phyloP scores from a whole-genome alignment of 2,329 filamentous ascomycete species.

The Fusarium metavorans region DNA sequence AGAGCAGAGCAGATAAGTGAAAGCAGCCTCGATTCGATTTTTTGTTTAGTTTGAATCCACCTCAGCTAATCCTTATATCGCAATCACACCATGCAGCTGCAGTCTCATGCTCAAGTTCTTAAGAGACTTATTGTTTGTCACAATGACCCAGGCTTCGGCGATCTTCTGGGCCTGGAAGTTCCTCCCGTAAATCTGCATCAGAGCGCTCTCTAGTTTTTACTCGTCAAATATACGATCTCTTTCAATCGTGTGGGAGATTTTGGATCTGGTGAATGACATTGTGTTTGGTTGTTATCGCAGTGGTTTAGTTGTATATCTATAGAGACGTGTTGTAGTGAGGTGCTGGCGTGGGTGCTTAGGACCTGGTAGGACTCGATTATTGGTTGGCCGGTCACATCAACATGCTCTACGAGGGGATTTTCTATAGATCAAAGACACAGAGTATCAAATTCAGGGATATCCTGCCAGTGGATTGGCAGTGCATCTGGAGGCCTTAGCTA shows the following conservation, averaged over 20 bases:
- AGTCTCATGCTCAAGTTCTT: background rate
- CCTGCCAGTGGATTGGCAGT: background rate
- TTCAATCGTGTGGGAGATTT: background rate
- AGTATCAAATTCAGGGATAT: background rate
- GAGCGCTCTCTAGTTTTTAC: background rate
- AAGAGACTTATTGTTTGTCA: background rate
- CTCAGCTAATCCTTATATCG: background rate
- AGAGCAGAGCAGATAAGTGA: background rate
- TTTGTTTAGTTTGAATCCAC: background rate
- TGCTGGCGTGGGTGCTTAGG: background rate
- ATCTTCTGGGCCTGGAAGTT: background rate
- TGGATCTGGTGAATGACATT: background rate
- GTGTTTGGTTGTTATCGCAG: background rate
- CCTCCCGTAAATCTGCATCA: background rate
- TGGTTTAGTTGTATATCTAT: background rate
- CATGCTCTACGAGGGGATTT: background rate
- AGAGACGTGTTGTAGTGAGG: background rate
- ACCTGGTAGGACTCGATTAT: background rate
- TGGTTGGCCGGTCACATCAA: background rate
- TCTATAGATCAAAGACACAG: background rate
- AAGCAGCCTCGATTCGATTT: background rate
- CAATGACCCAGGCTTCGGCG: background rate
- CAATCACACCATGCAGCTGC: background rate
- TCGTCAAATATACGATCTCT: background rate
- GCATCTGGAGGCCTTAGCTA: background rate